phyloP scores from a whole-genome alignment of 1,284 basidiomycete genomes.

The Agaricales sp. region DNA sequence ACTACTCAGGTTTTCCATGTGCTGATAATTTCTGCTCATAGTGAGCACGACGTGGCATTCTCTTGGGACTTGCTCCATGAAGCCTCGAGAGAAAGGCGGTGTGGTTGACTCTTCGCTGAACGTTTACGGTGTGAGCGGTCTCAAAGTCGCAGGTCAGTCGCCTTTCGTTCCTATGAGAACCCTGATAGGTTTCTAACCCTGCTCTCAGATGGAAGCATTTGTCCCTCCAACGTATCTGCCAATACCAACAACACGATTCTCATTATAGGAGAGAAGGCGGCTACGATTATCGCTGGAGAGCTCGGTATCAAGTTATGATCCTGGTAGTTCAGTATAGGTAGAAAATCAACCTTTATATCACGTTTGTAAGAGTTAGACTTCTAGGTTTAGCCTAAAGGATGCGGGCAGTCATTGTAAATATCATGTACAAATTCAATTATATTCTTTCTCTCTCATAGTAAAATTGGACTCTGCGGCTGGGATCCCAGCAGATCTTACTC shows the following conservation, averaged over 20 bases:
- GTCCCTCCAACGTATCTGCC: constrained; percentile 19
- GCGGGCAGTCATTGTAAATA: too few species aligned
- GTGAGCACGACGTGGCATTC: constrained; percentile 45
- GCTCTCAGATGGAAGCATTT: constrained; percentile 22
- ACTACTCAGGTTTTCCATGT: constrained; percentile 9
- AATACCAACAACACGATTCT: constrained; percentile 10
- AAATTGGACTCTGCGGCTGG: too few species aligned
- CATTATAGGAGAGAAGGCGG: constrained; percentile 11
- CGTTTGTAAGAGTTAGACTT: too few species aligned
- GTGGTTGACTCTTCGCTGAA: constrained; percentile 53
- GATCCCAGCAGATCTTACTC: too few species aligned
- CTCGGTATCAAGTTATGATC: constrained; percentile 8
- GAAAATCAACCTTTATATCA: too few species aligned
- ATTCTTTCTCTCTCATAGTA: too few species aligned
- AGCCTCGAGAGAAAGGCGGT: constrained; percentile 40
- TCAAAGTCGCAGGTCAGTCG: constrained; percentile 42
- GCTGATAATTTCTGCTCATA: constrained; percentile 14
- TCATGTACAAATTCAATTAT: too few species aligned
- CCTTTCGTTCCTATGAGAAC: background rate
- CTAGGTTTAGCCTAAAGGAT: too few species aligned
- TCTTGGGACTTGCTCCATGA: constrained; percentile 62
- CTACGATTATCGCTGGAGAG: constrained; percentile 11
- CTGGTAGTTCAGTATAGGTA: too few species aligned
- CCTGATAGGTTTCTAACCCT: constrained; percentile 1
- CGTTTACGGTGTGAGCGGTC: constrained; percentile 47